Conservation (phyloP, 257 asterid species). For the Anisodus acutangulus region DNA sequence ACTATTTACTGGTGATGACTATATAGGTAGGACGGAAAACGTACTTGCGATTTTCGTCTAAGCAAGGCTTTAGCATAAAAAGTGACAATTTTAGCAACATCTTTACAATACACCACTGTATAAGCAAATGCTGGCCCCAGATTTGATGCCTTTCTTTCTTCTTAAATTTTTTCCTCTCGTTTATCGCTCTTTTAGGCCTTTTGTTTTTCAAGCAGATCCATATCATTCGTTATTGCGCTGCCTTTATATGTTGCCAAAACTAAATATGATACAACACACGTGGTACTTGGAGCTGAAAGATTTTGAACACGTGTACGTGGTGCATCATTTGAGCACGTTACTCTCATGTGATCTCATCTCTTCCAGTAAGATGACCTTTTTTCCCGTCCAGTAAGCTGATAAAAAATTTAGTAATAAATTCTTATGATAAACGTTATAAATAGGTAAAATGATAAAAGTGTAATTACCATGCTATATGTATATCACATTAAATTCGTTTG, state of each 20-base stretch:
- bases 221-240: not conserved
- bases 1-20: too few species aligned
- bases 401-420: not conserved
- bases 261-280: not conserved
- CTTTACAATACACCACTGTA: constrained; percentile 73
- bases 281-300: not conserved
- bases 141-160: constrained; percentile 50
- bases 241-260: not conserved
- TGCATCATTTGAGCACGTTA: not conserved
- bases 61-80: constrained; percentile 78
- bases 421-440: not conserved
- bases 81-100: constrained; percentile 69
- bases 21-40: not conserved
- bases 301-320: not conserved
- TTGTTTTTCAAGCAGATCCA: not conserved
- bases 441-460: too few species aligned
- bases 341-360: not conserved
- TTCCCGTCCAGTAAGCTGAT: too few species aligned
- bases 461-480: not conserved
- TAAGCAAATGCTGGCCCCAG: constrained; percentile 63
- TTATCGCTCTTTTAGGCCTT: not conserved
- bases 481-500: too few species aligned
- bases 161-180: not conserved
- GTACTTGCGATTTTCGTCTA: constrained; percentile 64
- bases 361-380: not conserved